Evolutionary conservation across 1,284 basidiomycete species (phyloP).

Genomic region (Sanghuangporus weigelae): DNA sequence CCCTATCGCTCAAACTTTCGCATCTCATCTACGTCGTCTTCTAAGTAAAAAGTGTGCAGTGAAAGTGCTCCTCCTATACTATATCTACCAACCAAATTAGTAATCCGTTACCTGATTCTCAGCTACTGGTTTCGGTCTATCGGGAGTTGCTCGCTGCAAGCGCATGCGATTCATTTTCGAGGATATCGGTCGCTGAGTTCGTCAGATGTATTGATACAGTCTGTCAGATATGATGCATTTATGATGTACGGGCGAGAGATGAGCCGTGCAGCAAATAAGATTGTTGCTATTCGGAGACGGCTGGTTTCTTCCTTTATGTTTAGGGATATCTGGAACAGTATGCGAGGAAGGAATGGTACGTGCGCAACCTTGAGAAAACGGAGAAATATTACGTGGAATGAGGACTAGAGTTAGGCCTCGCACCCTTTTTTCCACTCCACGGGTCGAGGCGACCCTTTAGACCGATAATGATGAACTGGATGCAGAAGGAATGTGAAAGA

Average conservation of each 20-base stretch:
- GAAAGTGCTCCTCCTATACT: neutral
- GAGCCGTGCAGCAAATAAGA: neutral
- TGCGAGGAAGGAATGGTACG: neutral
- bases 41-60: too few relatives aligned
- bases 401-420: neutral
- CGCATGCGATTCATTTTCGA: neutral
- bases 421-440: neutral
- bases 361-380: conserved; percentile 2
- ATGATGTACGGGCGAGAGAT: neutral
- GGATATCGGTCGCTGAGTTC: neutral
- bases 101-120: neutral
- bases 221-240: neutral
- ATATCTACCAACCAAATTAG: neutral
- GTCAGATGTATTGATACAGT: neutral
- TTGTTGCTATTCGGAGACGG: neutral
- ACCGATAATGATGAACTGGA: neutral
- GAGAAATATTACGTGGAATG: conserved; percentile 10
- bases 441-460: conserved; percentile 2
- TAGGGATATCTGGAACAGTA: neutral
- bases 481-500: neutral
- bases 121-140: neutral
- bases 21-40: too few relatives aligned
- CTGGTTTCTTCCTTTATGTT: neutral
- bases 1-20: neutral
- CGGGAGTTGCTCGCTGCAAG: neutral